Conservation (phyloP, 805 yeast species). For the Barnettozyma botsteinii region DNA sequence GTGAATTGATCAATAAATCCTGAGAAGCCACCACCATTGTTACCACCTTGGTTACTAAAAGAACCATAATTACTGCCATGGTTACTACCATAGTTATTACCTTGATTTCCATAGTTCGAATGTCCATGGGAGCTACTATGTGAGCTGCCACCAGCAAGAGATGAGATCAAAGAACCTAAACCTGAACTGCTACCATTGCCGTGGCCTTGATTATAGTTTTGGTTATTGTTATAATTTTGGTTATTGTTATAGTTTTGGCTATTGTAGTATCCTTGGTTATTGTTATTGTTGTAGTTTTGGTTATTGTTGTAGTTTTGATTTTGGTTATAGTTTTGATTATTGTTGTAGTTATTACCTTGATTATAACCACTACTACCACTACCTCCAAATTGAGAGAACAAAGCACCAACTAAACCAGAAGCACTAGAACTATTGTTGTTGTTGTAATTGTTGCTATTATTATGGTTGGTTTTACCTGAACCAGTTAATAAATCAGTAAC, state of each 20-base stretch:
- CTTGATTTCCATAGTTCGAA: conserved; percentile 1
- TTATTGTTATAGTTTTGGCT: neutral
- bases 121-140: neutral
- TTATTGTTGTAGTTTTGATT: conserved; percentile 1
- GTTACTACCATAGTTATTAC: neutral
- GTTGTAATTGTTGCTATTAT: neutral
- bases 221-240: neutral
- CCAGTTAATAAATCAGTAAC: conserved; percentile 14
- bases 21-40: neutral
- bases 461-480: neutral
- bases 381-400: conserved; percentile 13
- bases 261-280: neutral
- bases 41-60: conserved; percentile 1
- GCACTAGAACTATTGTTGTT: neutral
- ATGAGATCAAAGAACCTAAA: neutral
- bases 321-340: conserved; percentile 5
- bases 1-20: neutral
- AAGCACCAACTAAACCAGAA: conserved; percentile 5
- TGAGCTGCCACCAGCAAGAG: neutral
- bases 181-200: neutral
- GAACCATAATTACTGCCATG: neutral
- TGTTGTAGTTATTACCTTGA: neutral
- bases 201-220: neutral
- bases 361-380: neutral
- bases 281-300: conserved; percentile 1